phyloP scores from a whole-genome alignment of 164 flowering plant genomes.

The Chimonanthus praecox region DNA sequence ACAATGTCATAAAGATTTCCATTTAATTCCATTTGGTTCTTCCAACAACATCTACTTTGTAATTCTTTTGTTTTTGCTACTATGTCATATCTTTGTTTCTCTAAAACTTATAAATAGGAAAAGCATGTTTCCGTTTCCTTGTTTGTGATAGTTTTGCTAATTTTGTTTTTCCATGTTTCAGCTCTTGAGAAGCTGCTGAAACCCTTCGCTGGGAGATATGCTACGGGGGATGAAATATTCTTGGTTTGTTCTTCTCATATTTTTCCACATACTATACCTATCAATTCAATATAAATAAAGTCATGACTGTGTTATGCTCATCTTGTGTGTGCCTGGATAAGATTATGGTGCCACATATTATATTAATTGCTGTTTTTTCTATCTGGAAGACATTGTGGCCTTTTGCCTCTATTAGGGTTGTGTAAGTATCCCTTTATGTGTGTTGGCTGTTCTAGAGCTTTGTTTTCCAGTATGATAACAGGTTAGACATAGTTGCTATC shows the following conservation, averaged over 20 bases:
- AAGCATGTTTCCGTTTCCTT: neutral
- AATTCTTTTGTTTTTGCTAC: neutral
- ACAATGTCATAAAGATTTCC: neutral
- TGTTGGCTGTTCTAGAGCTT: neutral
- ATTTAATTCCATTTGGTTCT: neutral
- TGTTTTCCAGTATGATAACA: neutral
- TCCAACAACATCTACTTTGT: neutral
- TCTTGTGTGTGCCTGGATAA: neutral
- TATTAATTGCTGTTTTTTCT: neutral
- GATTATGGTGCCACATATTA: neutral
- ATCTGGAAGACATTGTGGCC: neutral
- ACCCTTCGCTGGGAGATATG: slow-evolving; percentile 56
- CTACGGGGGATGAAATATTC: slow-evolving; percentile 73
- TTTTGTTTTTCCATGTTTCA: slow-evolving; percentile 23
- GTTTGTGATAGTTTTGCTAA: neutral
- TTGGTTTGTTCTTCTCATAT: slow-evolving; percentile 36
- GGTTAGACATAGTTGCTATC: neutral
- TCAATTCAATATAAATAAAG: too few species aligned
- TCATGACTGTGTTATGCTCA: neutral
- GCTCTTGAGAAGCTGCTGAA: slow-evolving; percentile 71
- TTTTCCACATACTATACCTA: neutral
- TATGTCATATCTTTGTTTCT: neutral
- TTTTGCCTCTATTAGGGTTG: neutral
- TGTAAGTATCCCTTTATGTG: neutral
- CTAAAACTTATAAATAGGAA: neutral